Base-by-base conservation (phyloP, 1,284 basidiomycete species). In the Fereydounia khargensis region DNA sequence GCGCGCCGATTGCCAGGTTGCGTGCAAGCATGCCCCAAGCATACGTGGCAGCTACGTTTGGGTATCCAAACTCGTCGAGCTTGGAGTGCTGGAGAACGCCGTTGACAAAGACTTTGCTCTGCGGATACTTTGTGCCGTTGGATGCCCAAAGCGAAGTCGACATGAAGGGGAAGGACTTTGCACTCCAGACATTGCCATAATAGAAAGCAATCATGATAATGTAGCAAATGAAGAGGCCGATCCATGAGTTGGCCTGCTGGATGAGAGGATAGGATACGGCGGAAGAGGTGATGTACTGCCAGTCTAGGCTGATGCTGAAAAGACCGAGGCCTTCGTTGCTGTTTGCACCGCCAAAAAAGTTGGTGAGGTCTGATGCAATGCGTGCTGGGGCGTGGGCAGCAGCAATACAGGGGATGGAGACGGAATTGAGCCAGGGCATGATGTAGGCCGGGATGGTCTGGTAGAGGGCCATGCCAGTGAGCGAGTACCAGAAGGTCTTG, bases 401-500 rank as follows among this genome's bases (percentile, higher is more conserved):
- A 65, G 34, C 85, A 52, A 42, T 81, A 81, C 53, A 80, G 69
- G 48, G 50, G 27, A 76, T 59, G 10, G 66, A 70, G 24, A 77
- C 35, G 11, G 59, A 59, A 45, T 73, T 70, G 32, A 76, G 50
- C 39, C 47, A 58, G 2, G 75, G 73, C 18, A 73, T 56, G 25
- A 79, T 81, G 61, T 77, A 84, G 74, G 46, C 50, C 2, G 84
- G 83, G 2, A 85, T 14, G 11, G 39, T 23, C 28, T 61, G 55
- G 52, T 45, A 32, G 20, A 23, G 16, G n/a, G 42, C 40, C 67
- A 39, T 51, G 13, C 37, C 50, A 5, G n/a, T 22, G 20, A 73
- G 64, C 21, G 35, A 79, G n/a, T 73, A 70, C 82, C 84, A 85
- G 75, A 86, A 86, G 6, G 82, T 71, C 53, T 80, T 81, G n/a